Evolutionary conservation across 139 green algal genomes (phyloP).

Genomic region (Haematococcus lacustris): DNA sequence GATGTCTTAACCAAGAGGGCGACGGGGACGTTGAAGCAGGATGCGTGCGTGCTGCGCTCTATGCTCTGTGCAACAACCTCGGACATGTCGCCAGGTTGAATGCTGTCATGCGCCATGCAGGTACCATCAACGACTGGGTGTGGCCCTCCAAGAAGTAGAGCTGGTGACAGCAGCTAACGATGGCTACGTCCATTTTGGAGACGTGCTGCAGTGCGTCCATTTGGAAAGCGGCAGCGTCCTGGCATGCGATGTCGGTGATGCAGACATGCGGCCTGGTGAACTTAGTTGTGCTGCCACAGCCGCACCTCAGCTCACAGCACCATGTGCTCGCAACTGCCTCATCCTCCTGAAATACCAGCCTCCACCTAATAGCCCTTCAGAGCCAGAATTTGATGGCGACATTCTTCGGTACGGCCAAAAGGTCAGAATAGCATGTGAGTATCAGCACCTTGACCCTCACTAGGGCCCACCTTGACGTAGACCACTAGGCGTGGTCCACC

Average conservation of each 20-base stretch:
- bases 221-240: constrained; percentile 38
- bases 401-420: constrained; percentile 42
- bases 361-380: constrained; percentile 9
- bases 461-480: too few relatives aligned
- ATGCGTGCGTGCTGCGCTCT: constrained; percentile 25
- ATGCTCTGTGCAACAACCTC: neutral
- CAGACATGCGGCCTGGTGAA: constrained; percentile 33
- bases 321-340: constrained; percentile 41
- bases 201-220: constrained; percentile 51
- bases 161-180: constrained; percentile 40
- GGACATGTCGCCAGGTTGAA: neutral
- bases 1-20: constrained; percentile 37
- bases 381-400: constrained; percentile 37
- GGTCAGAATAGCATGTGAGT: neutral
- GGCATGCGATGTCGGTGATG: constrained; percentile 34
- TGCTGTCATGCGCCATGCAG: constrained; percentile 14
- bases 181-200: constrained; percentile 52
- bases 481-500: too few relatives aligned
- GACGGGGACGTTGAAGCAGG: constrained; percentile 32
- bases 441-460: too few relatives aligned
- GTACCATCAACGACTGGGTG: constrained; percentile 27
- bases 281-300: constrained; percentile 38
- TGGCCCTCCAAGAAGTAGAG: constrained; percentile 34
- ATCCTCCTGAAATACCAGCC: constrained; percentile 38
- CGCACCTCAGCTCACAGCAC: constrained; percentile 5